Evolutionary conservation across 148 eudicot species (phyloP).

Genomic region (Diospyros lotus): DNA sequence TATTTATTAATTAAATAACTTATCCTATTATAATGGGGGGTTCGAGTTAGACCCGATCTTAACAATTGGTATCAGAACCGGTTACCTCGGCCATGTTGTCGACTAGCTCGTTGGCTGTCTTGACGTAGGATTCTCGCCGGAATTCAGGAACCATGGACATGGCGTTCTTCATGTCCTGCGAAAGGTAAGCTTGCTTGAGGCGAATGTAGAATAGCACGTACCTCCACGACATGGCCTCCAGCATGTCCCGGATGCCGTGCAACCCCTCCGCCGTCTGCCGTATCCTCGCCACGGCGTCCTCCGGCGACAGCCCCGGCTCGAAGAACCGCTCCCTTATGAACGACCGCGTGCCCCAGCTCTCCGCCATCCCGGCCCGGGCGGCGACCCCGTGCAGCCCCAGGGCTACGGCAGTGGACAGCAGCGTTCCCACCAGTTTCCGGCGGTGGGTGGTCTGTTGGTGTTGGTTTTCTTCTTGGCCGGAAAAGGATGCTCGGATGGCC

Average conservation of each 20-base stretch:
- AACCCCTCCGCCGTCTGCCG: conserved; percentile 74
- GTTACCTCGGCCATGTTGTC: conserved; percentile 80
- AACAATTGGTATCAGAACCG: too few relatives aligned
- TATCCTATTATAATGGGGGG: too few relatives aligned
- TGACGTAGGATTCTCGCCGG: conserved; percentile 40
- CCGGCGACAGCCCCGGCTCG: conserved; percentile 77
- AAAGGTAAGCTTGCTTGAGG: conserved; percentile 62
- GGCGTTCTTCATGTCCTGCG: conserved; percentile 66
- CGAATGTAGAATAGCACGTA: conserved; percentile 70
- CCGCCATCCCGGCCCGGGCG: conserved; percentile 46
- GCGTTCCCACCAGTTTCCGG: conserved; percentile 36
- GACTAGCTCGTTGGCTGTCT: conserved; percentile 70
- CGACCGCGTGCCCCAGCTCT: conserved; percentile 82
- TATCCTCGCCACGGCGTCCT: conserved; percentile 67
- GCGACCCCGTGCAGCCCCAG: conserved; percentile 24
- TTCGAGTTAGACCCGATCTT: too few relatives aligned
- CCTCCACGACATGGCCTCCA: conserved; percentile 91
- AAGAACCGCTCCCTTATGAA: conserved; percentile 63
- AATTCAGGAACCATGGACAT: conserved; percentile 44
- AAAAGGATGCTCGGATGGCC: conserved; percentile 19
- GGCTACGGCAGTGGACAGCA: conserved; percentile 44
- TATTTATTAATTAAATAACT: too few relatives aligned
- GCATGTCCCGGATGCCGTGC: conserved; percentile 65
- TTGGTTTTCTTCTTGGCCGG: conserved; percentile 21
- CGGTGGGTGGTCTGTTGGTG: conserved; percentile 17